Conservation (phyloP, 805 yeast genomes). For the Sugiyamaella boreocaroliniensis region DNA sequence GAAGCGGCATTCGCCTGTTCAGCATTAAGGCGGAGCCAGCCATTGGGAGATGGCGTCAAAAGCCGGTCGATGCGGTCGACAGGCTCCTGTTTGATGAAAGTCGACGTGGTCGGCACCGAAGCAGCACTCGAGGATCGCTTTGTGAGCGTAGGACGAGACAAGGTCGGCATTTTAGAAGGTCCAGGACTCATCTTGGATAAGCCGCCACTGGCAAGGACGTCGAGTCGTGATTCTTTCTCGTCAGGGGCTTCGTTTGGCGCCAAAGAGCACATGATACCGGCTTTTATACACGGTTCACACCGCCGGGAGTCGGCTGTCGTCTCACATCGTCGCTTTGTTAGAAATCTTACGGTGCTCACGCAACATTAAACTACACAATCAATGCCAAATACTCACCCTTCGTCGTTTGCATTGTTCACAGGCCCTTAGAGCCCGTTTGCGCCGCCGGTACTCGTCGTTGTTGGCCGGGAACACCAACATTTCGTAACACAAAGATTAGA, state of each 20-base stretch:
- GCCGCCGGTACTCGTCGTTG: slow-evolving; percentile 34
- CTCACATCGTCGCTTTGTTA: slow-evolving; percentile 26
- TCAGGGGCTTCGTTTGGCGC: slow-evolving; percentile 21
- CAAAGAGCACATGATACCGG: slow-evolving; percentile 27
- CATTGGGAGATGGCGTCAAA: neutral
- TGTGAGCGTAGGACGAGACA: slow-evolving; percentile 1
- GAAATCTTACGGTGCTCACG: neutral
- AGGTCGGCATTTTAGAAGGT: neutral
- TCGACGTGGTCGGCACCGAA: neutral
- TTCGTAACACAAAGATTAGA: neutral
- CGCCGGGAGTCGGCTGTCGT: slow-evolving; percentile 24
- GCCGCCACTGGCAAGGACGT: slow-evolving; percentile 15
- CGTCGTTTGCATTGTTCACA: slow-evolving; percentile 37
- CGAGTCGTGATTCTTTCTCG: slow-evolving; percentile 17
- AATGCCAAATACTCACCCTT: slow-evolving; percentile 21
- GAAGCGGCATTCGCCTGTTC: neutral
- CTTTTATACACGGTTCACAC: slow-evolving; percentile 31
- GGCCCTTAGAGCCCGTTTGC: slow-evolving; percentile 39
- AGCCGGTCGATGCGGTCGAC: neutral
- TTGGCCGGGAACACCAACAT: slow-evolving; percentile 42
- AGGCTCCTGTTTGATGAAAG: neutral
- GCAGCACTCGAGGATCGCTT: slow-evolving; percentile 4
- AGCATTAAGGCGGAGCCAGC: neutral
- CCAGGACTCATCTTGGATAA: neutral
- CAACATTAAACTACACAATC: no score